Conservation (phyloP, 768 basidiomycete genomes). For the Terana coerulea region DNA sequence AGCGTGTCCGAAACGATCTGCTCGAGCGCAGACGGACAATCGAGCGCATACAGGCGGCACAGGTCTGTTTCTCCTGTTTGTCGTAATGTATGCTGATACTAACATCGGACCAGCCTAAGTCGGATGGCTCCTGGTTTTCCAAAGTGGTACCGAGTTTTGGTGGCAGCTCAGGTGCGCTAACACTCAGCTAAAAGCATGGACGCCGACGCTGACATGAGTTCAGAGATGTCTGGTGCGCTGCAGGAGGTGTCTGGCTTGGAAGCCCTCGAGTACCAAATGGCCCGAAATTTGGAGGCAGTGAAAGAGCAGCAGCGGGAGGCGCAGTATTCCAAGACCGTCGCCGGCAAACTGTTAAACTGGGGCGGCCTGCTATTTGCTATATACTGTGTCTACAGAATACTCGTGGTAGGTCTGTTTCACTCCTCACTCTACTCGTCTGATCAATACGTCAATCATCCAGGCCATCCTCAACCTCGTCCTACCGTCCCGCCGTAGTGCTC, state of each 20-base stretch:
- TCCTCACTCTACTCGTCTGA: background rate
- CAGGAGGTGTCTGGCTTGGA: constrained; percentile 65
- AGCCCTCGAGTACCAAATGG: constrained; percentile 67
- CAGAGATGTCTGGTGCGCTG: constrained; percentile 35
- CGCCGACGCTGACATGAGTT: background rate
- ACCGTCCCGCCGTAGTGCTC: constrained; percentile 19
- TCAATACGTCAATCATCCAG: too few species aligned
- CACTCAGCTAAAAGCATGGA: too few species aligned
- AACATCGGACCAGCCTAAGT: constrained; percentile 10
- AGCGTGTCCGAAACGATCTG: constrained; percentile 59
- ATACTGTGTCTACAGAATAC: constrained; percentile 62
- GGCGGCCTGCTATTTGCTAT: constrained; percentile 54
- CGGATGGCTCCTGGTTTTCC: constrained; percentile 39
- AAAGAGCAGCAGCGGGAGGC: constrained; percentile 45
- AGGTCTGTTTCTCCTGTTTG: constrained; percentile 18
- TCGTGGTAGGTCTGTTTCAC: constrained; percentile 45
- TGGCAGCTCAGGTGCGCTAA: constrained; percentile 27
- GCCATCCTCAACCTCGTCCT: constrained; percentile 49
- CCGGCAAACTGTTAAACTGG: constrained; percentile 45
- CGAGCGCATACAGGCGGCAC: constrained; percentile 25
- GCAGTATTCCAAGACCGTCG: constrained; percentile 49
- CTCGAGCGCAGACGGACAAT: constrained; percentile 34
- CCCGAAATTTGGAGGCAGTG: constrained; percentile 47
- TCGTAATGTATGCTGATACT: background rate
- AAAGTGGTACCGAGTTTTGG: constrained; percentile 49